Evolutionary conservation across 192 early-diverging fungal species (phyloP).

Genomic region (Coemansia reversa): DNA sequence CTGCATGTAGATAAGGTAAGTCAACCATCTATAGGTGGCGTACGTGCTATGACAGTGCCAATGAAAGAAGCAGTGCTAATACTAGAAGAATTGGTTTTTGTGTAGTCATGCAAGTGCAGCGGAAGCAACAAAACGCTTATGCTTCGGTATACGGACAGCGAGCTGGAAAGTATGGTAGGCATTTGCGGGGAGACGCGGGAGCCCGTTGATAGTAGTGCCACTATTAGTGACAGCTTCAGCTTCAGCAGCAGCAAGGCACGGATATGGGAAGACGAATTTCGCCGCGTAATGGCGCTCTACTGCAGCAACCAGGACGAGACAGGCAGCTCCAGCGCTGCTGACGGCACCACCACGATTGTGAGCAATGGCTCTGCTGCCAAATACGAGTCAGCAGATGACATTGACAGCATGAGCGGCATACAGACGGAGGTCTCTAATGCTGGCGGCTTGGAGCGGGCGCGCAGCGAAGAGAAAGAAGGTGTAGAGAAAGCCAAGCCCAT

Average conservation of each 20-base stretch:
- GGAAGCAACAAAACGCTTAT: slow-evolving; percentile 37
- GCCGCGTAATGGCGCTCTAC: slow-evolving; percentile 44
- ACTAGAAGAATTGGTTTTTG: background rate
- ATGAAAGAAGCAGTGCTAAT: background rate
- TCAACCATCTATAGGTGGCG: background rate
- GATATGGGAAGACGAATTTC: slow-evolving; percentile 51
- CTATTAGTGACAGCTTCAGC: background rate
- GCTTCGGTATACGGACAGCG: slow-evolving; percentile 55
- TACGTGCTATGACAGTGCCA: background rate
- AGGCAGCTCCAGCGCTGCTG: slow-evolving; percentile 11
- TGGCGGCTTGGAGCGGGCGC: background rate
- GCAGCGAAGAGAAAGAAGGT: background rate
- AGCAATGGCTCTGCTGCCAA: slow-evolving; percentile 7
- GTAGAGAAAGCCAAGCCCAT: background rate
- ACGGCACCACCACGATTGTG: slow-evolving; percentile 7
- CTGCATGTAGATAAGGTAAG: slow-evolving; percentile 59
- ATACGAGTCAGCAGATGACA: slow-evolving; percentile 12
- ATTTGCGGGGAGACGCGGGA: slow-evolving; percentile 9
- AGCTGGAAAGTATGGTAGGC: slow-evolving; percentile 43
- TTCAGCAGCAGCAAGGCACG: slow-evolving; percentile 21
- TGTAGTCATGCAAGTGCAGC: slow-evolving; percentile 57
- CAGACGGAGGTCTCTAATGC: slow-evolving; percentile 6
- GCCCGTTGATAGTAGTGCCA: background rate
- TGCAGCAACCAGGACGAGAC: background rate
- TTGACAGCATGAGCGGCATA: slow-evolving; percentile 10